Percentiles rank a stretch among this genome's conserved stretches.
phyloP scores from a whole-genome alignment of 352 stramenopile species.

The Phytopythium mirpurense region DNA sequence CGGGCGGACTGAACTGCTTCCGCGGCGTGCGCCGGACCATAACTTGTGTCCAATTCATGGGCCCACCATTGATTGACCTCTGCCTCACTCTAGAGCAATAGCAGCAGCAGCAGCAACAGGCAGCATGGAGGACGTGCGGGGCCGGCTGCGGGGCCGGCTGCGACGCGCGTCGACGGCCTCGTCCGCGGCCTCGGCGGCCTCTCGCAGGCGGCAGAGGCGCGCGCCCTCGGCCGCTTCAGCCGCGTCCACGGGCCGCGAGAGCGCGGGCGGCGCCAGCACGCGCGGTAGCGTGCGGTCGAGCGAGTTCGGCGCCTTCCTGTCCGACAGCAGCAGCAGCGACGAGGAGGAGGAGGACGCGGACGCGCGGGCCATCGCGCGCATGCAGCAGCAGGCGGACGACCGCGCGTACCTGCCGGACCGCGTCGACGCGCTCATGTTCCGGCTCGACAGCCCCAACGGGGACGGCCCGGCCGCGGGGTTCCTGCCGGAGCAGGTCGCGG shows the following conservation, averaged over 20 bases:
- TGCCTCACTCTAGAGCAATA: too few species aligned
- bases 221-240: neutral
- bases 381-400: constrained; percentile 52
- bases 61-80: too few species aligned
- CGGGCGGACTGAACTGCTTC: neutral
- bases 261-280: constrained; percentile 6
- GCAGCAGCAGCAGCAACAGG: constrained; percentile 3
- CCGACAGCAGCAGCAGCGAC: constrained; percentile 28
- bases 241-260: neutral
- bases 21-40: neutral
- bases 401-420: constrained; percentile 22
- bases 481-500: neutral
- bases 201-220: neutral
- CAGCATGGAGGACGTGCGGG: constrained; percentile 2
- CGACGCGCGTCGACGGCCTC: constrained; percentile 13
- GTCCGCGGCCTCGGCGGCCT: neutral
- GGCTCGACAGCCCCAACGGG: constrained; percentile 14
- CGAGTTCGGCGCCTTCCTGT: constrained; percentile 39
- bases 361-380: constrained; percentile 20
- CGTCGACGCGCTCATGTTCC: constrained; percentile 19
- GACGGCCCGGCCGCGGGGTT: neutral
- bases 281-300: constrained; percentile 5
- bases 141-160: neutral
- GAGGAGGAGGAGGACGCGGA: constrained; percentile 28
- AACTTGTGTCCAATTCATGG: neutral